These are phyloP conservation scores for Penicillium sp. DNA, from an alignment of 2,329 filamentous ascomycete genomes.

Conservation along the genomic window DNA sequence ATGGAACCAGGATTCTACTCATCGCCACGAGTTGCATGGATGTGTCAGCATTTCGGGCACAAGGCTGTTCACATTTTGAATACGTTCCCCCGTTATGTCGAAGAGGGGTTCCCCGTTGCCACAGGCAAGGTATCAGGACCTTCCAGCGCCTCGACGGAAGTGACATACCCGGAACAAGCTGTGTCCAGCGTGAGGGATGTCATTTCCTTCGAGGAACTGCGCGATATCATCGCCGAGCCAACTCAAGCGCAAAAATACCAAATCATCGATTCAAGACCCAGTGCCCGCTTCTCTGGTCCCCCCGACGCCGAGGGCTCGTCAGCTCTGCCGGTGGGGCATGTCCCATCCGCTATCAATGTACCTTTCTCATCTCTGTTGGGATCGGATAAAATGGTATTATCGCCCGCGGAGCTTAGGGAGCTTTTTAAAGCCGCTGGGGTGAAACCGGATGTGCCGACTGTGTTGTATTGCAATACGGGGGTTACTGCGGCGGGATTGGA, in stretches of 20 bases:
- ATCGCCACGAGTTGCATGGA: slow-evolving; percentile 40
- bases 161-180: not conserved
- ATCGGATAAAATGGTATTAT: not conserved
- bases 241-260: not conserved
- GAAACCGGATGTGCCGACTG: slow-evolving; percentile 14
- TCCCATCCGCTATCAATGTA: slow-evolving; percentile 4
- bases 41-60: slow-evolving; percentile 37
- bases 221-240: not conserved
- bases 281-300: not conserved
- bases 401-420: not conserved
- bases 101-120: slow-evolving; percentile 27
- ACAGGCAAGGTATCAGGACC: slow-evolving; percentile 6
- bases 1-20: slow-evolving; percentile 38
- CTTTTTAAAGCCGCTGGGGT: slow-evolving; percentile 18
- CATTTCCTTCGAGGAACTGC: slow-evolving; percentile 3
- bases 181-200: not conserved
- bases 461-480: slow-evolving; percentile 41
- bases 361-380: slow-evolving; percentile 6
- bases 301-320: not conserved
- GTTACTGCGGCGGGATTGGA: slow-evolving; percentile 39
- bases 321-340: not conserved
- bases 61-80: slow-evolving; percentile 38
- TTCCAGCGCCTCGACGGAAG: not conserved
- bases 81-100: slow-evolving; percentile 36
- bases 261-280: slow-evolving; percentile 9